These are phyloP conservation scores for Ophioceras dolichostomum DNA, from an alignment of 2,329 filamentous ascomycete genomes.

Conservation along the genomic window DNA sequence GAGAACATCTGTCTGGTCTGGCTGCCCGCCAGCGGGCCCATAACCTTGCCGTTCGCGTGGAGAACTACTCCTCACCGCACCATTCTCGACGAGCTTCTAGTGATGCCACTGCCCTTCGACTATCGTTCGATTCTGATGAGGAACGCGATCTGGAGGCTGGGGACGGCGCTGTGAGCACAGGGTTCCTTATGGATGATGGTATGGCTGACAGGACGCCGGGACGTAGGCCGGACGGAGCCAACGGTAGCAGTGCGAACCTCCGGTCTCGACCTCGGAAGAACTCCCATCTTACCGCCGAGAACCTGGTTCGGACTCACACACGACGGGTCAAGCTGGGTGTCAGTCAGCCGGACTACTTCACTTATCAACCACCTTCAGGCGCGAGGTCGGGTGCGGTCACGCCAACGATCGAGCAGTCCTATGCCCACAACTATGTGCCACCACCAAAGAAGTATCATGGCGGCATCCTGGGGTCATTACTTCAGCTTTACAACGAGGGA, in stretches of 20 bases:
- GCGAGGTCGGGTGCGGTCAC: constrained; percentile 15
- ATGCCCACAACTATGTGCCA: constrained; percentile 52
- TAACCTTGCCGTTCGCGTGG: constrained; percentile 2
- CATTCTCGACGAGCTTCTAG: not conserved
- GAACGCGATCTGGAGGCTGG: constrained; percentile 1
- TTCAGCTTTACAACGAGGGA: constrained; percentile 55
- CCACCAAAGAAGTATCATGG: constrained; percentile 57
- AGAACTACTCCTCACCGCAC: constrained; percentile 3
- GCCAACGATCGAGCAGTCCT: constrained; percentile 39
- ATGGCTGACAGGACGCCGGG: too few species aligned
- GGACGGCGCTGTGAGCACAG: too few species aligned
- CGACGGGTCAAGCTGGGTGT: not conserved
- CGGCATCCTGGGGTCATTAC: constrained; percentile 59
- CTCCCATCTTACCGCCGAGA: constrained; percentile 5
- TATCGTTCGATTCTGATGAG: constrained; percentile 1
- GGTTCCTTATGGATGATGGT: too few species aligned
- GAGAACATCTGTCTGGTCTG: not conserved
- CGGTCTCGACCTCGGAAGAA: not conserved
- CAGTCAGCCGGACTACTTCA: constrained; percentile 15
- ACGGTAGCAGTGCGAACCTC: not conserved
- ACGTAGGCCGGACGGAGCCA: too few species aligned
- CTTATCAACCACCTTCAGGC: constrained; percentile 19
- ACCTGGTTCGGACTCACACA: constrained; percentile 9
- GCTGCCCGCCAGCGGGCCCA: not conserved
- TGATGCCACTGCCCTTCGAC: not conserved